Conservation (phyloP, 805 yeast genomes). For the Candida nitratophila region DNA sequence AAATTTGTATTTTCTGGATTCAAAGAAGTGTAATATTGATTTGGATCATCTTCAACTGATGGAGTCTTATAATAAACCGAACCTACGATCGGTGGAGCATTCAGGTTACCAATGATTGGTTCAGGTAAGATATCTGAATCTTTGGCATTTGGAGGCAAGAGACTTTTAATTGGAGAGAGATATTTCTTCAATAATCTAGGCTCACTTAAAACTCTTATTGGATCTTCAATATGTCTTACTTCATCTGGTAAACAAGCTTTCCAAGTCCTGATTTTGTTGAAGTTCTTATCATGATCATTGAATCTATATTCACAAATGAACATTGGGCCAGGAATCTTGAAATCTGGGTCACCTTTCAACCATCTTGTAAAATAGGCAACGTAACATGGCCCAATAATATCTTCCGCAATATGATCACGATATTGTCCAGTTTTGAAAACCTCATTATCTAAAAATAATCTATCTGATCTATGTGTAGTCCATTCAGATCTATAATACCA, state of each 20-base stretch:
- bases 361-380: conserved; percentile 92
- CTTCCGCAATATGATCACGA: conserved; percentile 85
- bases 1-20: neutral
- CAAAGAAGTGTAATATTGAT: conserved; percentile 43
- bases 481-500: conserved; percentile 98
- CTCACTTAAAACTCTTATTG: conserved; percentile 57
- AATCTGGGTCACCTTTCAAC: conserved; percentile 89
- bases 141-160: conserved; percentile 69
- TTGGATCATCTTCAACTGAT: conserved; percentile 75
- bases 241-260: conserved; percentile 98
- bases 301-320: conserved; percentile 94
- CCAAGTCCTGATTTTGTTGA: conserved; percentile 96
- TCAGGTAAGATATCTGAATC: conserved; percentile 72
- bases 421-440: conserved; percentile 96
- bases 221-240: conserved; percentile 79
- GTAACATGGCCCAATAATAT: conserved; percentile 88
- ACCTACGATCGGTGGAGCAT: conserved; percentile 93
- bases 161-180: conserved; percentile 77
- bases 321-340: conserved; percentile 72
- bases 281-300: conserved; percentile 82
- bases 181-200: conserved; percentile 65
- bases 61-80: conserved; percentile 78
- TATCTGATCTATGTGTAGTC: conserved; percentile 88
- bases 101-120: conserved; percentile 71
- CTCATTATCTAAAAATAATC: conserved; percentile 87